Evolutionary conservation across 164 flowering plant genomes (phyloP), one percentile per base, ranked within the genome.

Genomic region (Magnolia kwangsiensis): DNA sequence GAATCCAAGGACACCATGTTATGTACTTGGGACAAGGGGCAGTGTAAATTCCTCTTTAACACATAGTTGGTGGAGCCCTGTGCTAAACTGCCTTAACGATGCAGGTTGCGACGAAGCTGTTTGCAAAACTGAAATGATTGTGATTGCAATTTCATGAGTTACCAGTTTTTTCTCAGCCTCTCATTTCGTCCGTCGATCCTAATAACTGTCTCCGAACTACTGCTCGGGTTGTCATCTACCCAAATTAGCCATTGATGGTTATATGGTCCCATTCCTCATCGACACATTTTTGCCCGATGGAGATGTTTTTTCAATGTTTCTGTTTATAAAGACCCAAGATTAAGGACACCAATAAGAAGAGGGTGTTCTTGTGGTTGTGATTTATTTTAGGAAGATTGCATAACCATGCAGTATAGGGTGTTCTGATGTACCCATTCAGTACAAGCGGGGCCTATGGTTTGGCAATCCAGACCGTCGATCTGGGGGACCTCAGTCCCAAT

Each of bases 41-140:
- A 9, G 6, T 8, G 0, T 37, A 37, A 37, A 37, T 37, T 37
- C 45, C 45, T 37, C 45, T 27, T 27, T 37, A 4, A 37, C 45
- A 37, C 45, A 37, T 6, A 37, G 0, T 37, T 37, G 45, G 37
- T 20, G 9, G 14, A 27, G 20, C 3, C 49, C 10, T 71, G 24
- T 50, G 5, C 19, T 37, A 14, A 29, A 21, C 61, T 50, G 18
- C 58, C 24, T 31, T 51, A n/a, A 31, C 19, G 8, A 69, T 70
- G 79, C 88, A 90, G 92, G 95, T 87, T 80, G 95, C 92, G 3
- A 84, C 88, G 3, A 86, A 84, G 81, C 84, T 91, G 3, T 86
- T 91, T 71, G 13, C 72, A 3, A 82, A 85, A 74, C 84, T 91
- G 75, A 89, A 89, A 76, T 91, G 78, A 84, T 80, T 18, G 1